Conservation (phyloP, 2,329 filamentous ascomycete species). For the Ascochyta viciae-villosae region DNA sequence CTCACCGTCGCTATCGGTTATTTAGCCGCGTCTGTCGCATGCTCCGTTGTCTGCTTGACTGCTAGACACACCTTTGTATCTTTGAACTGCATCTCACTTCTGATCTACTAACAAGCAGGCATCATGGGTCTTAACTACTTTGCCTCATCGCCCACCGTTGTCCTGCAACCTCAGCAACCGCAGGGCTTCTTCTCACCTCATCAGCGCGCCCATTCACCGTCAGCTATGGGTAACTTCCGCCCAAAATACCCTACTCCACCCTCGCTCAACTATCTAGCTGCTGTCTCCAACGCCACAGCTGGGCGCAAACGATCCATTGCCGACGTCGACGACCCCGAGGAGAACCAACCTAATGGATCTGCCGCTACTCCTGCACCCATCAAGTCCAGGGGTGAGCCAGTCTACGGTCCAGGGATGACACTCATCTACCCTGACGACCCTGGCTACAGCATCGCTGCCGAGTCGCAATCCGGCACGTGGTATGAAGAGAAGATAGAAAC, state of each 20-base stretch:
- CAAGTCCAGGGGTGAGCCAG: constrained; percentile 69
- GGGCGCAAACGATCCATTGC: constrained; percentile 80
- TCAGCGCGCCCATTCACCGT: constrained; percentile 44
- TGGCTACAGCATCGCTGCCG: constrained; percentile 66
- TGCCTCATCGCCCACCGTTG: constrained; percentile 56
- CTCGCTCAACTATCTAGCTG: constrained; percentile 53
- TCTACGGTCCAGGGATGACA: constrained; percentile 75
- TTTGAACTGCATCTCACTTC: constrained; percentile 32
- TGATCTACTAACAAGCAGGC: constrained; percentile 51
- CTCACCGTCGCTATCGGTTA: constrained; percentile 37
- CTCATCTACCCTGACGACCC: constrained; percentile 69
- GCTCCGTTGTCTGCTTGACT: constrained; percentile 37
- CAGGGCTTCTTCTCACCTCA: constrained; percentile 46
- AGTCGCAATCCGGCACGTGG: constrained; percentile 76
- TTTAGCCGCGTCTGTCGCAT: constrained; percentile 33
- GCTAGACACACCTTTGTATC: constrained; percentile 44
- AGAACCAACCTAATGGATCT: constrained; percentile 59
- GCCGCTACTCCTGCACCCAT: constrained; percentile 55
- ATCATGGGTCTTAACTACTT: constrained; percentile 56
- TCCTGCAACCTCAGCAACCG: constrained; percentile 53
- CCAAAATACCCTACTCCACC: constrained; percentile 52
- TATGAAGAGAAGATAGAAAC: constrained; percentile 69
- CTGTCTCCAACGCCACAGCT: constrained; percentile 54
- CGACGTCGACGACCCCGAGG: constrained; percentile 76
- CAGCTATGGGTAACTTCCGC: constrained; percentile 43